A percentile compares a stretch with the other conserved stretches of the same genome.
These are phyloP conservation scores for Fomitopsis schrenkii DNA, from an alignment of 1,284 basidiomycete genomes.

Conservation along the genomic window DNA sequence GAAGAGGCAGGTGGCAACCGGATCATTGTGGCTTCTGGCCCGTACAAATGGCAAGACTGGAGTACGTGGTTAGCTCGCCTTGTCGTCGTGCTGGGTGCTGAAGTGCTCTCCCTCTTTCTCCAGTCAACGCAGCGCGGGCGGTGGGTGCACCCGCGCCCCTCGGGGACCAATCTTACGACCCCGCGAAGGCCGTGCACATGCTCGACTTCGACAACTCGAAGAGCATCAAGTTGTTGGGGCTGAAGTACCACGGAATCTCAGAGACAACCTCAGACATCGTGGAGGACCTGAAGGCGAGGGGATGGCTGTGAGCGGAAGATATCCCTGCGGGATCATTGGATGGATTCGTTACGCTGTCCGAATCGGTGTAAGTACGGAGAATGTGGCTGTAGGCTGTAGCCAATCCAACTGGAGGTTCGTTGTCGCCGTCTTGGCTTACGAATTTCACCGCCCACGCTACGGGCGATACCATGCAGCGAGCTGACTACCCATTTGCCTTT, in stretches of 20 bases:
- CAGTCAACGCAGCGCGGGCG: constrained; percentile 11
- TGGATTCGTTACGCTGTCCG: too few relatives aligned
- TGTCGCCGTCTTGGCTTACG: too few relatives aligned
- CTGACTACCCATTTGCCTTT: too few relatives aligned
- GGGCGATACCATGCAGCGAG: too few relatives aligned
- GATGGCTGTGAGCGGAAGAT: constrained; percentile 7
- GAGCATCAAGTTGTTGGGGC: constrained; percentile 37
- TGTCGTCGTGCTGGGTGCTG: neutral
- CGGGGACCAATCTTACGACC: constrained; percentile 17
- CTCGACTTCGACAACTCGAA: constrained; percentile 31
- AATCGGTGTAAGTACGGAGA: too few relatives aligned
- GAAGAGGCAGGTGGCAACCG: constrained; percentile 57
- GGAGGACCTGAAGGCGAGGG: constrained; percentile 30
- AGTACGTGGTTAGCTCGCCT: constrained; percentile 11
- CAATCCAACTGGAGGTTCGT: too few relatives aligned
- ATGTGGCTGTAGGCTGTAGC: too few relatives aligned
- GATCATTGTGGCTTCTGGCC: constrained; percentile 43
- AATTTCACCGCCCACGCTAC: too few relatives aligned
- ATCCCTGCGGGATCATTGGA: too few relatives aligned
- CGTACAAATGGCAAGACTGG: constrained; percentile 30
- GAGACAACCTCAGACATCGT: constrained; percentile 39
- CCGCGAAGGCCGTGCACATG: constrained; percentile 26
- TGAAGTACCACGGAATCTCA: constrained; percentile 42
- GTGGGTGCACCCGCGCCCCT: constrained; percentile 17
- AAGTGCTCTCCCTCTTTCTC: neutral